Evolutionary conservation across 2,329 filamentous ascomycete genomes (phyloP), one percentile per base, ranked within the genome.

Genomic region (Aspergillus viridinutans): DNA sequence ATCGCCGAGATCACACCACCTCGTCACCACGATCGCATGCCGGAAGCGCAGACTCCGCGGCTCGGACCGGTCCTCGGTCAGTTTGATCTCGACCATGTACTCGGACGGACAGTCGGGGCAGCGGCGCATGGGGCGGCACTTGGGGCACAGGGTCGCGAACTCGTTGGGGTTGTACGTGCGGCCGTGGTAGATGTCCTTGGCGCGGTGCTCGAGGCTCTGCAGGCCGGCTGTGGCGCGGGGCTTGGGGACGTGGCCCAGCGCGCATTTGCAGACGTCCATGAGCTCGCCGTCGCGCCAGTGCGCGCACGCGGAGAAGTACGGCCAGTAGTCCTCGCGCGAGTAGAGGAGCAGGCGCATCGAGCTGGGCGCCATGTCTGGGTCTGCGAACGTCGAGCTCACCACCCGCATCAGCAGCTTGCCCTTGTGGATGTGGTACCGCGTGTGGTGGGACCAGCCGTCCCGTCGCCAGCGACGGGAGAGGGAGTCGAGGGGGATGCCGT

Each of bases 51-150:
- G 45, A 3, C 74, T 70, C 40, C 71, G 59, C 6, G 74, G 67
- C 62, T 81, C 74, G 28, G 66, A 69, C 49, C 72, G 77, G 59
- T 86, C 83, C 68, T 87, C 84, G 1, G 80, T 74, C 57, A 86
- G 73, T 59, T 83, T 84, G 6, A 86, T 67, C 66, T 87, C 84
- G 50, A 86, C 76, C 10, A 87, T 71, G 59, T 87, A 87, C 64
- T 87, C 84, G 0, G 82, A 82, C 1, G 84, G 83, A 67, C 84
- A 87, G 53, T 83, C 79, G 0, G 84, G 82, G 68, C 84, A 87
- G 32, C 84, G 74, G 3, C 84, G 77, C 75, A 85, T 84, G 3
- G 84, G 83, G 7, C 80, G 74, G 66, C 84, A 87, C 17, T 77
- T 71, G 1, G 76, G 76, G 65, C 84, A 87, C 6, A 83, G 73